phyloP scores from a whole-genome alignment of 129 eudicot species.

The Tagetes erecta region DNA sequence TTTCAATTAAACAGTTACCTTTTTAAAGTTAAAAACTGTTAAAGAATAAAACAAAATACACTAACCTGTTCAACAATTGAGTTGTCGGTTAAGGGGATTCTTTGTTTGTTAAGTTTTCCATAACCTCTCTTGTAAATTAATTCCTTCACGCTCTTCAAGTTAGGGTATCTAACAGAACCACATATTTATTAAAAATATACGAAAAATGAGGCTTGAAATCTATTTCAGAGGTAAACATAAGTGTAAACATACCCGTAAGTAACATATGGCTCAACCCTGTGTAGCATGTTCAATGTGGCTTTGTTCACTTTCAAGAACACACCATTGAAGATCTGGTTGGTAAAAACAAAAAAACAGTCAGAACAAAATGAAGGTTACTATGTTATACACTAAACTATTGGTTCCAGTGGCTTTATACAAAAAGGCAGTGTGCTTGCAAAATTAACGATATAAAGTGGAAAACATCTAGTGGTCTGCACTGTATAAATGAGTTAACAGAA shows the following conservation, averaged over 20 bases:
- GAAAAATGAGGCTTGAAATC: background rate
- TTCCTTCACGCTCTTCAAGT: conserved; percentile 64
- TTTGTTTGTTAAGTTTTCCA: conserved; percentile 64
- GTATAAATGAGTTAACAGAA: background rate
- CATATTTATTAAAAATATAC: background rate
- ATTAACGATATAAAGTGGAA: too few relatives aligned
- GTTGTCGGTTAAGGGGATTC: conserved; percentile 62
- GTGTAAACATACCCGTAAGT: conserved; percentile 47
- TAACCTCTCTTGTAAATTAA: conserved; percentile 72
- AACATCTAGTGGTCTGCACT: background rate
- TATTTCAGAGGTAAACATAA: background rate
- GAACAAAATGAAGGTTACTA: background rate
- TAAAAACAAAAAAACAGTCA: background rate
- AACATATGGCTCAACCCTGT: conserved; percentile 75
- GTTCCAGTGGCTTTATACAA: background rate
- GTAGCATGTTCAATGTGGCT: conserved; percentile 65
- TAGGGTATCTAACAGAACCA: conserved; percentile 48
- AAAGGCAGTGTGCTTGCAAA: background rate
- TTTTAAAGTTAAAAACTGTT: background rate
- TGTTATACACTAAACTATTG: background rate
- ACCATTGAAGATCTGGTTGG: conserved; percentile 6
- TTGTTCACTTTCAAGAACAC: conserved; percentile 33
- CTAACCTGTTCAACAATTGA: conserved; percentile 58
- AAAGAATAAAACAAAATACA: background rate
- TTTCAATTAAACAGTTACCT: background rate